phyloP scores from a whole-genome alignment of 2,329 filamentous ascomycete genomes.

The Shiraia bambusicola region DNA sequence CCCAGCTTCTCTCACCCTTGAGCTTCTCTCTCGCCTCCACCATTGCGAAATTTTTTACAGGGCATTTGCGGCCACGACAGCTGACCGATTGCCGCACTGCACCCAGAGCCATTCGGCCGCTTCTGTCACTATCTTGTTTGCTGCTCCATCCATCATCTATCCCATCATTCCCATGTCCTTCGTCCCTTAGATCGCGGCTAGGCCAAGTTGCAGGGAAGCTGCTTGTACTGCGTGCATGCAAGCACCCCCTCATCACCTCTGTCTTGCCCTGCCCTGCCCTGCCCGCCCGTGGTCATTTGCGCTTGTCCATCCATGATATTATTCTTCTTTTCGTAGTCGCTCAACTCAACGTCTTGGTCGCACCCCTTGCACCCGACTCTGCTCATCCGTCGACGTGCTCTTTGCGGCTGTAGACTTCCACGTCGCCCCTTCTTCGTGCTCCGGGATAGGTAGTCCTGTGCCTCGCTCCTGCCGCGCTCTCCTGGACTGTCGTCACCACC shows the following conservation, averaged over 20 bases:
- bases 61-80: slow-evolving; percentile 24
- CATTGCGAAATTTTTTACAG: slow-evolving; percentile 21
- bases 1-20: slow-evolving; percentile 19
- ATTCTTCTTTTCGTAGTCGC: slow-evolving; percentile 10
- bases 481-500: neutral
- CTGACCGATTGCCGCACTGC: slow-evolving; percentile 18
- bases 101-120: slow-evolving; percentile 20
- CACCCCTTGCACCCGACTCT: slow-evolving; percentile 5
- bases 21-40: slow-evolving; percentile 21
- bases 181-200: slow-evolving; percentile 21
- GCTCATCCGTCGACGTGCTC: slow-evolving; percentile 2
- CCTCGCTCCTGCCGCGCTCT: slow-evolving; percentile 6
- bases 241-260: slow-evolving; percentile 24
- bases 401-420: neutral
- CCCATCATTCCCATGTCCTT: slow-evolving; percentile 17
- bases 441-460: slow-evolving; percentile 8
- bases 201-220: slow-evolving; percentile 26
- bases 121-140: slow-evolving; percentile 15
- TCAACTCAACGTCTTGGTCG: slow-evolving; percentile 11
- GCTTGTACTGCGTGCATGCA: slow-evolving; percentile 32
- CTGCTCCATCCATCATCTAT: too few relatives aligned
- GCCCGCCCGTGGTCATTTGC: slow-evolving; percentile 15
- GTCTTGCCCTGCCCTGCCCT: too few relatives aligned
- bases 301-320: slow-evolving; percentile 14
- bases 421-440: slow-evolving; percentile 12